Evolutionary conservation across 352 stramenopile genomes (phyloP).

Genomic region (Phytopythium mirpurense): DNA sequence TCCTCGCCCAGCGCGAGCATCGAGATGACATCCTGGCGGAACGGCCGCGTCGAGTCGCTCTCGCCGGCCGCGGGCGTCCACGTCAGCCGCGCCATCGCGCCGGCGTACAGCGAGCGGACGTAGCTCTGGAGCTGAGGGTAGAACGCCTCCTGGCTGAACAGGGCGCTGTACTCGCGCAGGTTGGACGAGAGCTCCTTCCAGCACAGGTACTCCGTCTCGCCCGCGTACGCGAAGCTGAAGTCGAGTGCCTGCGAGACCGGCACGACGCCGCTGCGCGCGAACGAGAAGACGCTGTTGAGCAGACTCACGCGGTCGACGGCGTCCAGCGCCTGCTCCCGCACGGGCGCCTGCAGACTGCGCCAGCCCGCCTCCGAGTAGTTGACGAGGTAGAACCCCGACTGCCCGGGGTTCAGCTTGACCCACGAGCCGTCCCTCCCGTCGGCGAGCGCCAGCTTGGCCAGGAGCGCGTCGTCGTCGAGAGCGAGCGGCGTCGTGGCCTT

Average conservation of each 20-base stretch:
- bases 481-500: conserved; percentile 56
- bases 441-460: conserved; percentile 3
- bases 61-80: conserved; percentile 39
- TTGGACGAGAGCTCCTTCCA: conserved; percentile 78
- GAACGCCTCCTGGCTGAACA: conserved; percentile 59
- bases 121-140: conserved; percentile 59
- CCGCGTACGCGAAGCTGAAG: conserved; percentile 54
- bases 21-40: conserved; percentile 65
- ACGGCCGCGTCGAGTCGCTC: conserved; percentile 42
- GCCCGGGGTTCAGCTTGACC: conserved; percentile 95
- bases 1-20: conserved; percentile 67
- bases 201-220: conserved; percentile 63
- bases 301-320: conserved; percentile 91
- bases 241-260: conserved; percentile 51
- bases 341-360: conserved; percentile 62
- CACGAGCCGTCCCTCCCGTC: conserved; percentile 45
- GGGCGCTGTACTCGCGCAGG: conserved; percentile 47
- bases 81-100: conserved; percentile 46
- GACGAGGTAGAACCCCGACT: conserved; percentile 94
- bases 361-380: conserved; percentile 89
- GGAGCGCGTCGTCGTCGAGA: not conserved
- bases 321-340: conserved; percentile 48
- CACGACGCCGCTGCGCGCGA: conserved; percentile 71
- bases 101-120: conserved; percentile 51
- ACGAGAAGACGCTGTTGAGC: conserved; percentile 91